Evolutionary conservation across 1,284 basidiomycete species (phyloP).

Genomic region (Fomitopsis palustris): DNA sequence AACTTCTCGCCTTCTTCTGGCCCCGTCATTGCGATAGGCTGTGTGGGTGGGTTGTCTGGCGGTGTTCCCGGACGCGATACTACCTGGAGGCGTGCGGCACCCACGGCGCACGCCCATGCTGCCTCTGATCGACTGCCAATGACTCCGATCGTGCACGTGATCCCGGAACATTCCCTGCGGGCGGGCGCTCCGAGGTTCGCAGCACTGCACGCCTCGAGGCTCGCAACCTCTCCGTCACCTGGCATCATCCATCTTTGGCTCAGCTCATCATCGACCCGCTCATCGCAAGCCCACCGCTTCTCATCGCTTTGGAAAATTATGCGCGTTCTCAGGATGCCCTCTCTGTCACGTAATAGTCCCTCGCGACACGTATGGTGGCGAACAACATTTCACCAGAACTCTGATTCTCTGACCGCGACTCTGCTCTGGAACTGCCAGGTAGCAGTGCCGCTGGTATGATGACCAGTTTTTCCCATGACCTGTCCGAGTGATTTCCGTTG

Average conservation of each 20-base stretch:
- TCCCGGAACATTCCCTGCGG: neutral
- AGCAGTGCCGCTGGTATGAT: neutral
- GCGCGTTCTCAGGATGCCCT: too few species aligned
- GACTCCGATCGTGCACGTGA: constrained; percentile 1
- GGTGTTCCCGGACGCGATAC: neutral
- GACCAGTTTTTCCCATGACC: neutral
- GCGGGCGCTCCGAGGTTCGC: neutral
- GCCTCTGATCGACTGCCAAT: constrained; percentile 1
- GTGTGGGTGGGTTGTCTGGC: neutral
- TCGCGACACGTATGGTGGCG: too few species aligned
- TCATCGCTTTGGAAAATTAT: too few species aligned
- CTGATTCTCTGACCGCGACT: neutral
- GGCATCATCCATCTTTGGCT: neutral
- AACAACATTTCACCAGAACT: neutral
- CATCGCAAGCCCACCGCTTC: too few species aligned
- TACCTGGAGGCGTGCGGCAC: neutral
- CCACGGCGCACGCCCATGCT: neutral
- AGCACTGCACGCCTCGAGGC: neutral
- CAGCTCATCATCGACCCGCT: neutral
- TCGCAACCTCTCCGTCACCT: neutral
- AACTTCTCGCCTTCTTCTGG: constrained; percentile 27
- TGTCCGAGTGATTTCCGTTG: neutral
- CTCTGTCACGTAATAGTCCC: too few species aligned
- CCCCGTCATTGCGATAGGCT: constrained; percentile 8
- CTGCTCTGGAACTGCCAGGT: neutral